These are phyloP conservation scores for Omphalotus guepiniiformis DNA, from an alignment of 768 basidiomycete species.

Conservation along the genomic window DNA sequence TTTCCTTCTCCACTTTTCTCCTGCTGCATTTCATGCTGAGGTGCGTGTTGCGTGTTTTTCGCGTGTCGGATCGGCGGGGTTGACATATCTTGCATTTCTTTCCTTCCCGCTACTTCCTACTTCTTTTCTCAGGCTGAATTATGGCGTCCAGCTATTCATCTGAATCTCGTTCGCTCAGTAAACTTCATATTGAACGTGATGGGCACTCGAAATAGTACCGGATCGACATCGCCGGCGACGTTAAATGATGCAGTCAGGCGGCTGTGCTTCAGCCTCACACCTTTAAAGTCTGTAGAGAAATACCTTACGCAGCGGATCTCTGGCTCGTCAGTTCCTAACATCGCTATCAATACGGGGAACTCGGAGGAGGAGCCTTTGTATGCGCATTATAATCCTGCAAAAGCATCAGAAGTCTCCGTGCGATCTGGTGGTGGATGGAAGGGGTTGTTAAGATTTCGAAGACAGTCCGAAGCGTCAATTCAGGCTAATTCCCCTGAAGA, in stretches of 20 bases:
- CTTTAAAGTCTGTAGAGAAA: constrained; percentile 52
- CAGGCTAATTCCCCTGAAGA: constrained; percentile 25
- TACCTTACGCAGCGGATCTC: constrained; percentile 42
- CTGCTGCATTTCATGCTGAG: constrained; percentile 54
- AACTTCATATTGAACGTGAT: constrained; percentile 36
- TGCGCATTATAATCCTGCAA: constrained; percentile 31
- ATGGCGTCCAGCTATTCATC: constrained; percentile 65
- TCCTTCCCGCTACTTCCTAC: background rate
- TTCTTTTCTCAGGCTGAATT: constrained; percentile 32
- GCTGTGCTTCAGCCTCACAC: constrained; percentile 47
- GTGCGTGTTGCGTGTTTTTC: too few species aligned
- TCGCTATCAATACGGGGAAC: background rate
- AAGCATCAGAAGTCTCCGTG: constrained; percentile 43
- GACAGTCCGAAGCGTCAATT: constrained; percentile 18
- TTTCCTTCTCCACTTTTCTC: constrained; percentile 58
- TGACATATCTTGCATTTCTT: too few species aligned
- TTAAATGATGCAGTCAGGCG: constrained; percentile 36
- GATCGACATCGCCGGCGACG: constrained; percentile 1
- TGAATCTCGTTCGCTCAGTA: constrained; percentile 59
- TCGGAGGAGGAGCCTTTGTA: background rate
- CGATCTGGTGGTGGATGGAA: constrained; percentile 50
- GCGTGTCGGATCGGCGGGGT: too few species aligned
- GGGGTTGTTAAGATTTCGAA: constrained; percentile 33
- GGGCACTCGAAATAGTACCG: background rate
- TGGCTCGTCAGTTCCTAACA: constrained; percentile 13